Base-by-base conservation (phyloP, 352 stramenopile species). In the Pelagophyceae sp. region DNA sequence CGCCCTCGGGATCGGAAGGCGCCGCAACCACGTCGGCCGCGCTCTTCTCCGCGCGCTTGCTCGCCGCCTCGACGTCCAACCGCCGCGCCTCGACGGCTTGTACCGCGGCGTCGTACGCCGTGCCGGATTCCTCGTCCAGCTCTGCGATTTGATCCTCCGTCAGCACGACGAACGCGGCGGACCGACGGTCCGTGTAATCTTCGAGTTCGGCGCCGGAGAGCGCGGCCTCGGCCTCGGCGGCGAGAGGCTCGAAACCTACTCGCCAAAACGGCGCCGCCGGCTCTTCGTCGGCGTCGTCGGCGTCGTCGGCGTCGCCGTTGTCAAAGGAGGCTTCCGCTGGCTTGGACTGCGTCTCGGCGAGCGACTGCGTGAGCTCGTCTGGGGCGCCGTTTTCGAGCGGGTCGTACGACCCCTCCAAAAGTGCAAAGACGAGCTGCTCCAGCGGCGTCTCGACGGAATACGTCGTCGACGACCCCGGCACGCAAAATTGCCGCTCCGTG, bases 1-100 rank as follows among this genome's bases (percentile, higher is more conserved):
- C 88, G 37, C 86, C 83, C 1, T 69, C 38, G 23, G 70, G 17
- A 31, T 79, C 63, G n/a, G 76, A 76, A 25, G 60, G 23, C 38
- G 38, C 37, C 11, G 72, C 32, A 19, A 32, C 76, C 0, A 50
- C 71, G 0, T 81, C 51, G 6, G 40, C 27, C 33, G 70, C 31
- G 32, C 38, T 3, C 0, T 3, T 27, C 19, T 11, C 1, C 40
- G 50, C 72, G 33, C 27, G 29, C 72, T 64, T 76, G 0, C 29
- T 54, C 51, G 40, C 54, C 54, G 76, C 40, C 32, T 79, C 61
- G 1, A 38, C 40, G 25, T n/a, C 31, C 63, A 19, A 35, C 72
- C 45, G 33, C 60, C 51, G 67, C 17, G 65, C 38, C 37, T 78
- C 35, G 67, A 75, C 65, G n/a, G 38, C 67, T 32, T 1, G 0